Base-by-base conservation (phyloP, 2,329 filamentous ascomycete species). In the Paraphoma chrysanthemicola region DNA sequence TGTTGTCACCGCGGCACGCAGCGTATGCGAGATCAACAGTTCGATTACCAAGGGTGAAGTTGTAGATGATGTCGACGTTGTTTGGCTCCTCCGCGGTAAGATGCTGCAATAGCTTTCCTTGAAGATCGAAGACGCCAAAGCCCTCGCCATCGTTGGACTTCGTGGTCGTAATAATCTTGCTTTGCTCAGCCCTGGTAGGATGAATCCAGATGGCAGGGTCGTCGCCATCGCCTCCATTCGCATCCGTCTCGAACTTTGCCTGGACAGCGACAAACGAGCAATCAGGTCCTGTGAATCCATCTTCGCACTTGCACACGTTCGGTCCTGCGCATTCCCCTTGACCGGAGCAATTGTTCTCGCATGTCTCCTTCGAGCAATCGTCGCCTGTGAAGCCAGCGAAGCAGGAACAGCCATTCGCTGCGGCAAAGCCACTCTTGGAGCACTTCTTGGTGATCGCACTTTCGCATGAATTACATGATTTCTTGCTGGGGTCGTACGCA, bases 31-130 rank as follows among this genome's bases (percentile, higher is more conserved):
- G 67, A 60, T 85, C 82, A 1, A 82, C 70, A 1, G 66, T 79
- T 3, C 79, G 74, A 14, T 78, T 68, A 1, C 81, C 82, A 0
- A 78, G 72, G 4, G 76, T 63, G 45, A 85, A 81, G 9, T 75
- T 76, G 51, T 84, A 85, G 42, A 85, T 83, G 28, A 85, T 75
- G 48, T 85, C 83, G 0, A 85, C 82, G 38, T 85, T 85, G 57
- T 85, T 84, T 0, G 83, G 83, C 51, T 85, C 75, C 1, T 75
- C 77, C 0, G 82, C 82, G 0, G 67, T 54, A 6, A 83, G 71
- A 3, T 76, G 75, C 62, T 84, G 82, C 0, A 85, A 54, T 2
- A 81, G 68, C 28, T 80, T 82, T 0, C 83, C 83, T 8, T 73
- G 69, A 1, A 85, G 66, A 51, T 85, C 80, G 33, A 82, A 85